Percentiles rank a stretch among this genome's conserved stretches.
These are phyloP conservation scores for Tilletia indica DNA, from an alignment of 1,284 basidiomycete genomes.

Conservation along the genomic window DNA sequence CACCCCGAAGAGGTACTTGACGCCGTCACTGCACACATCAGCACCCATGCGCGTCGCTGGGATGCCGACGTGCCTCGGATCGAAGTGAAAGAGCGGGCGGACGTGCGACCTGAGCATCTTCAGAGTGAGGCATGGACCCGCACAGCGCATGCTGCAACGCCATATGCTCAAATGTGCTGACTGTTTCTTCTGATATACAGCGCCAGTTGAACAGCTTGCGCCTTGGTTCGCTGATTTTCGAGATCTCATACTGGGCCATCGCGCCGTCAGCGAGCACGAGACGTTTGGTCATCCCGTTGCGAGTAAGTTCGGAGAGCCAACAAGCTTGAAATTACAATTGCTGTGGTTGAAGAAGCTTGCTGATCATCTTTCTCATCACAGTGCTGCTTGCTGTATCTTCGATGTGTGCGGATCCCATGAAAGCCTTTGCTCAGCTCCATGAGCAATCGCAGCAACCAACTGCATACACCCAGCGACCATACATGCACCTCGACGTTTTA, in stretches of 20 bases:
- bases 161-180: background rate
- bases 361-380: background rate
- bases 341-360: too few relatives aligned
- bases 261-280: constrained; percentile 38
- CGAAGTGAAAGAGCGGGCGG: constrained; percentile 9
- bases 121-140: background rate
- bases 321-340: background rate
- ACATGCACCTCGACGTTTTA: constrained; percentile 44
- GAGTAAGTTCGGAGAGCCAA: constrained; percentile 5
- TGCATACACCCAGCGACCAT: constrained; percentile 40
- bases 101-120: constrained; percentile 8
- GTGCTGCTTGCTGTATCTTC: constrained; percentile 46
- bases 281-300: constrained; percentile 37
- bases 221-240: constrained; percentile 44
- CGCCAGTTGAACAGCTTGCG: constrained; percentile 30
- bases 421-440: constrained; percentile 50
- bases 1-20: constrained; percentile 26
- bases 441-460: constrained; percentile 32
- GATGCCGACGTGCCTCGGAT: constrained; percentile 22
- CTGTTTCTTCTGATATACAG: constrained; percentile 19
- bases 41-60: constrained; percentile 38
- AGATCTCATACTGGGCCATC: constrained; percentile 31
- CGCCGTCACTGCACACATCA: constrained; percentile 36
- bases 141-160: background rate
- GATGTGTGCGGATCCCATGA: constrained; percentile 47